Evolutionary conservation across 2,329 filamentous ascomycete genomes (phyloP).

Genomic region (Blastomyces gilchristii): DNA sequence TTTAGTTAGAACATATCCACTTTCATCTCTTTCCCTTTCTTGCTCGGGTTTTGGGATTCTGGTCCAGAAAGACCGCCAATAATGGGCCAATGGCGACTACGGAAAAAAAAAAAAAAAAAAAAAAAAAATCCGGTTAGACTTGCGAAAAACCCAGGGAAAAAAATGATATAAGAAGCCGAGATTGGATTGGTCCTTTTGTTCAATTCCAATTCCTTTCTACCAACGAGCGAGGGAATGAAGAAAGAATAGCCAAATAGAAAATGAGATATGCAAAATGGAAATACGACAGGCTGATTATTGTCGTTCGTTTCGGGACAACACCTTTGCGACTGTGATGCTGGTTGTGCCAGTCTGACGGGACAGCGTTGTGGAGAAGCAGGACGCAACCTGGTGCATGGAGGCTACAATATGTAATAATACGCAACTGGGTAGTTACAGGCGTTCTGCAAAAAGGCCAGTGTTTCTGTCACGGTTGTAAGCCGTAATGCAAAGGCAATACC

Average conservation of each 20-base stretch:
- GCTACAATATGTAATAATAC: neutral
- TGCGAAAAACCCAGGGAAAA: neutral
- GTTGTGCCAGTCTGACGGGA: conserved; percentile 3
- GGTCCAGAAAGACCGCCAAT: neutral
- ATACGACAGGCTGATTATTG: conserved; percentile 2
- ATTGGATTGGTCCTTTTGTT: neutral
- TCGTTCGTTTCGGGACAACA: conserved; percentile 2
- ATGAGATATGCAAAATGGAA: neutral
- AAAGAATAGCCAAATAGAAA: neutral
- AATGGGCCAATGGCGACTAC: neutral
- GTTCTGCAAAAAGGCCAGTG: conserved; percentile 1
- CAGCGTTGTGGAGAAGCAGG: conserved; percentile 2
- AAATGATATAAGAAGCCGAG: neutral
- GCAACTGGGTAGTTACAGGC: neutral
- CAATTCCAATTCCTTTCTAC: neutral
- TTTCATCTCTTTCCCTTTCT: conserved; percentile 8
- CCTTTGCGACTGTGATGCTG: neutral
- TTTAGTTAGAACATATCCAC: conserved; percentile 7
- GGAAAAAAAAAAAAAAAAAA: neutral
- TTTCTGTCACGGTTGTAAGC: neutral
- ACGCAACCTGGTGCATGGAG: neutral
- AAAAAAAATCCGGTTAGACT: neutral
- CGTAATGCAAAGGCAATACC: neutral
- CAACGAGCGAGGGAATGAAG: neutral
- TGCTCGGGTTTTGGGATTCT: neutral